A percentile compares a stretch with the other conserved stretches of the same genome.
phyloP scores from a whole-genome alignment of 2,329 filamentous ascomycete genomes.

The Curvularia sp. region DNA sequence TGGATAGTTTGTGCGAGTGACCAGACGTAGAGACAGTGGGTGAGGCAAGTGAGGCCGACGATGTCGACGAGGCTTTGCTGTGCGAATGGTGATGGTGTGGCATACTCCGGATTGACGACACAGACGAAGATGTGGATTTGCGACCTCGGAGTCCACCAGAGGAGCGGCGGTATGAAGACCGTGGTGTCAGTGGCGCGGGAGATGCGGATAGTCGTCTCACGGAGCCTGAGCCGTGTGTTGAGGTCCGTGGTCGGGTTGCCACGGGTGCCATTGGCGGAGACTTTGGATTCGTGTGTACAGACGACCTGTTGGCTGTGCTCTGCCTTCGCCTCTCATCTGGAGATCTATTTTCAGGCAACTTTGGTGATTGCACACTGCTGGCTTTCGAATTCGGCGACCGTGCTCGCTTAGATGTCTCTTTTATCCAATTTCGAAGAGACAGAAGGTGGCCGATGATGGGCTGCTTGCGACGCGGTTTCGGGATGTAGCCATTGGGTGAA shows the following conservation, averaged over 20 bases:
- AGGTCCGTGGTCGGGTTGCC: conserved; percentile 51
- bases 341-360: conserved; percentile 34
- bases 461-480: conserved; percentile 65
- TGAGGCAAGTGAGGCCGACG: conserved; percentile 70
- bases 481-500: conserved; percentile 63
- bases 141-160: conserved; percentile 85
- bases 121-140: conserved; percentile 94
- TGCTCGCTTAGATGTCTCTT: conserved; percentile 61
- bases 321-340: conserved; percentile 45
- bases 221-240: conserved; percentile 52
- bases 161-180: conserved; percentile 82
- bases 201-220: conserved; percentile 75
- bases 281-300: conserved; percentile 49
- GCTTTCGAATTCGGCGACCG: conserved; percentile 48
- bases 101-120: conserved; percentile 91
- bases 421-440: conserved; percentile 75
- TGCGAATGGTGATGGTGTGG: conserved; percentile 78
- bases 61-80: conserved; percentile 93
- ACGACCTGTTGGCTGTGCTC: conserved; percentile 47
- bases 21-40: conserved; percentile 58
- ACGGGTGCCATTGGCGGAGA: conserved; percentile 49
- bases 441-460: conserved; percentile 72
- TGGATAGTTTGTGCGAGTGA: conserved; percentile 68
- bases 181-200: conserved; percentile 85
- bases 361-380: conserved; percentile 47